Evolutionary conservation across 805 yeast genomes (phyloP), one percentile per base, ranked within the genome.

Genomic region (Kurtzmaniella cleridarum): DNA sequence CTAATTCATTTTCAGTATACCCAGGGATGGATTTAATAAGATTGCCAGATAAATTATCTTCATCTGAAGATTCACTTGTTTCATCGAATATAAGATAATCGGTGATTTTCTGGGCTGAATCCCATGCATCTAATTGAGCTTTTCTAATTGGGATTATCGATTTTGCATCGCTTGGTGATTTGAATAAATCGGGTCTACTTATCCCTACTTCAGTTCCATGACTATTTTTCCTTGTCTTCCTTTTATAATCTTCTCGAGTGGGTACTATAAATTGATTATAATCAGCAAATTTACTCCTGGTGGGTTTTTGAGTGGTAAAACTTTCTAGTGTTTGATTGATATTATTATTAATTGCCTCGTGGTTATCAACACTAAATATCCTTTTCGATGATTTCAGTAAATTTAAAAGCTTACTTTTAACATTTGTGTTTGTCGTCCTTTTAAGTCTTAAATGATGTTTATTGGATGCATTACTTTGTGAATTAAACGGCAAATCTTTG

Each of bases 51-150:
- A 36, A 44, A 29, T 43, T 42, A n/a, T 40, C 57, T 0, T 51
- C 57, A 27, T 49, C 54, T 12, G 49, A 51, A 26, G 45, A 42
- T 35, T 54, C 62, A 18, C 54, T 50, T 12, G 53, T 52, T 35
- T 51, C 50, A 34, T 62, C 66, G 41, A 67, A 66, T 2, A 68
- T 64, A 27, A 66, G 43, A 38, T 58, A 65, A 18, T 52, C 47
- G 40, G 62, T 57, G 32, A 64, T 57, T 43, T 62, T 60, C 41
- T 68, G 73, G 1, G 71, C 73, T 20, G 64, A 57, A 43, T 68
- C 73, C 74, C 74, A 68, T 14, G 72, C 72, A 37, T 59, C 57
- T 10, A 67, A 53, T 45, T 66, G 72, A n/a, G 70, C 62, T 31
- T 62, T 64, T 47, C 62, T 67, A 8, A 66, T 48, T 16, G 64